phyloP scores from a whole-genome alignment of 2,329 filamentous ascomycete species.

The Laburnicola sp. region DNA sequence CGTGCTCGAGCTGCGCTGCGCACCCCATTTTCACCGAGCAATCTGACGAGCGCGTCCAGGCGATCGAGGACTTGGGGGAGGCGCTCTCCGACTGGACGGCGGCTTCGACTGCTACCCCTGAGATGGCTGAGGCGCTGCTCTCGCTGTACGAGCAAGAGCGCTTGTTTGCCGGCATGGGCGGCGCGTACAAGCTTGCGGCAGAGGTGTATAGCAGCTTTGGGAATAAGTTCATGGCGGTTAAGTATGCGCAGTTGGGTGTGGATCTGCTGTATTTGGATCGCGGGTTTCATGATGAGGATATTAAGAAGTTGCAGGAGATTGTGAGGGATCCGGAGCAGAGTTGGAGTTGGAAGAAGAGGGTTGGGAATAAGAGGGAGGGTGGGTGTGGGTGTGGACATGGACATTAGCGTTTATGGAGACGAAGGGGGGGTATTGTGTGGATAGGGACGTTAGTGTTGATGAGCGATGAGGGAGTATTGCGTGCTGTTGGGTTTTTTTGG shows the following conservation, averaged over 20 bases:
- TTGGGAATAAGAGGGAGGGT: slow-evolving; percentile 25
- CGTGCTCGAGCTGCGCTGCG: slow-evolving; percentile 44
- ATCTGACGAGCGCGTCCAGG: slow-evolving; percentile 41
- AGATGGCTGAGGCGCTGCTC: slow-evolving; percentile 42
- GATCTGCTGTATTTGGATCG: slow-evolving; percentile 37
- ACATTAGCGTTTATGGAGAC: slow-evolving; percentile 13
- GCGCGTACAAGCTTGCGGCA: slow-evolving; percentile 46
- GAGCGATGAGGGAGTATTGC: too few relatives aligned
- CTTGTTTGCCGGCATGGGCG: slow-evolving; percentile 41
- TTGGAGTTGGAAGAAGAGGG: slow-evolving; percentile 42
- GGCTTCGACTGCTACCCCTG: slow-evolving; percentile 28
- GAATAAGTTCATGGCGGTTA: slow-evolving; percentile 32
- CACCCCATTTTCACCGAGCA: slow-evolving; percentile 26
- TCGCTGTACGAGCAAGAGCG: slow-evolving; percentile 44
- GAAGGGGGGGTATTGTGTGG: too few relatives aligned
- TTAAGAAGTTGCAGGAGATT: slow-evolving; percentile 34
- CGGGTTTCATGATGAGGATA: slow-evolving; percentile 33
- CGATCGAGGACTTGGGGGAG: slow-evolving; percentile 37
- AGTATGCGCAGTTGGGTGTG: slow-evolving; percentile 33
- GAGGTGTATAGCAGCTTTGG: slow-evolving; percentile 45
- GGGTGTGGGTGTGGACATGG: slow-evolving; percentile 28
- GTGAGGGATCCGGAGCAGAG: slow-evolving; percentile 29
- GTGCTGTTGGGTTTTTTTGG: too few relatives aligned
- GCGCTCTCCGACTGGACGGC: slow-evolving; percentile 35
- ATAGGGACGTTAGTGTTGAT: too few relatives aligned